Conservation (phyloP, 1,284 basidiomycete genomes). For the Malassezia brasiliensis region DNA sequence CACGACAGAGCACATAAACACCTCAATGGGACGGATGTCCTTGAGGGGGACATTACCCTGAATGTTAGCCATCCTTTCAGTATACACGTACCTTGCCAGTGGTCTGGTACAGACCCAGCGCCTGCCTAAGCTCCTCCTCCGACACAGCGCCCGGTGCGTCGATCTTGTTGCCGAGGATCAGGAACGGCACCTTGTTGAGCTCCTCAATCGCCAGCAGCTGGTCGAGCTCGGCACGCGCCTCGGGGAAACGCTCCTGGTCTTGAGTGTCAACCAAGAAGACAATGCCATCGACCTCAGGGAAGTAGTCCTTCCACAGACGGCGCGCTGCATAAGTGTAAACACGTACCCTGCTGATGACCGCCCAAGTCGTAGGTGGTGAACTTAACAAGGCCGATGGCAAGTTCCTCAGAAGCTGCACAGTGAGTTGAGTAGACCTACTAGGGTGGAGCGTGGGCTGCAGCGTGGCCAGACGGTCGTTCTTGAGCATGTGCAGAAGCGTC, state of each 20-base stretch:
- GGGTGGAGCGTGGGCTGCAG: conserved; percentile 97
- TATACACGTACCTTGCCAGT: conserved; percentile 65
- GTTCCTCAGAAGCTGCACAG: conserved; percentile 80
- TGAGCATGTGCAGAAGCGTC: conserved; percentile 98
- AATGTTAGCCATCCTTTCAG: not conserved
- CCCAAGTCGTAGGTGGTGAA: conserved; percentile 99
- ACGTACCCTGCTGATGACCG: conserved; percentile 85
- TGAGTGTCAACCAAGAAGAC: conserved; percentile 96
- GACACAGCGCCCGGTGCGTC: conserved; percentile 94
- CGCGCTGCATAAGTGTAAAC: conserved; percentile 57
- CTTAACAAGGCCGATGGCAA: conserved; percentile 96
- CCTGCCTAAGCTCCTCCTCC: conserved; percentile 92
- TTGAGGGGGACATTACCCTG: conserved; percentile 92
- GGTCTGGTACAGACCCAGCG: conserved; percentile 92
- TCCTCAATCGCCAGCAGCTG: conserved; percentile 80
- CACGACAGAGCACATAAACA: conserved; percentile 99
- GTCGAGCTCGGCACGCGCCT: conserved; percentile 94
- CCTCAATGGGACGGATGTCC: conserved; percentile 95
- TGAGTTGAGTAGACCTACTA: conserved; percentile 57
- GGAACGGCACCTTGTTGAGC: conserved; percentile 82
- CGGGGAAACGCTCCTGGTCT: conserved; percentile 88
- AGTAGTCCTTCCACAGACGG: conserved; percentile 98
- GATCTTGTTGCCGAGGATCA: conserved; percentile 98
- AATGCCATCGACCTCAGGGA: conserved; percentile 98
- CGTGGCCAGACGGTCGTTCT: conserved; percentile 95